These are phyloP conservation scores for Rhodotorula sp. DNA, from an alignment of 1,284 basidiomycete species.

Conservation along the genomic window DNA sequence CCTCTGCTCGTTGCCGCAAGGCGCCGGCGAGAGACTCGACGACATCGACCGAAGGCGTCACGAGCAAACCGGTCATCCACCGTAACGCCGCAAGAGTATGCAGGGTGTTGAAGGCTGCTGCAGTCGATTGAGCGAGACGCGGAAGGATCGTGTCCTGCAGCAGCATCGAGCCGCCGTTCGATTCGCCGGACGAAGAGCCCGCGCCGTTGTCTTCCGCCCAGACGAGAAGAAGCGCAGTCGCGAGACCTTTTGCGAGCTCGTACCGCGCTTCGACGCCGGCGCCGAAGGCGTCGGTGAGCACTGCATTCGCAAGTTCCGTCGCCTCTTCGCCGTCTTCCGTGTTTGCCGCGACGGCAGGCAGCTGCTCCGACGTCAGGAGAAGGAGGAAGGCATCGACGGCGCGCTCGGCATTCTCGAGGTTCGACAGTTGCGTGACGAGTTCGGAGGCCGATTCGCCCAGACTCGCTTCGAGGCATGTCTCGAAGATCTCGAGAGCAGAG, in stretches of 20 bases:
- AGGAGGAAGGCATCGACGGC: conserved; percentile 25
- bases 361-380: conserved; percentile 19
- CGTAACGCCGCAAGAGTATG: conserved; percentile 48
- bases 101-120: conserved; percentile 46
- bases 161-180: background rate
- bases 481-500: conserved; percentile 42
- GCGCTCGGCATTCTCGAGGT: conserved; percentile 21
- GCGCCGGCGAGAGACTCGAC: background rate
- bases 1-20: background rate
- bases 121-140: conserved; percentile 39
- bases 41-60: conserved; percentile 37
- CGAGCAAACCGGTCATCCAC: conserved; percentile 48
- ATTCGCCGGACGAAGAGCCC: conserved; percentile 36
- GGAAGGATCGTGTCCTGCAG: conserved; percentile 44
- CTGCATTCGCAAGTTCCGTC: conserved; percentile 48
- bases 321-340: conserved; percentile 42
- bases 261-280: conserved; percentile 47
- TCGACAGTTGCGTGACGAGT: conserved; percentile 4
- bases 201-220: conserved; percentile 40
- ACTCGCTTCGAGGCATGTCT: conserved; percentile 45
- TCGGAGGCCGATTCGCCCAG: conserved; percentile 34
- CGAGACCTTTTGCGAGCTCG: conserved; percentile 47
- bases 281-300: conserved; percentile 47
- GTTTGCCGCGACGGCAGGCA: conserved; percentile 13
- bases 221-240: conserved; percentile 49